Percentiles rank a stretch among this genome's conserved stretches.
These are phyloP conservation scores for Parietaria judaica DNA, from an alignment of 306 rosid species.

Conservation along the genomic window DNA sequence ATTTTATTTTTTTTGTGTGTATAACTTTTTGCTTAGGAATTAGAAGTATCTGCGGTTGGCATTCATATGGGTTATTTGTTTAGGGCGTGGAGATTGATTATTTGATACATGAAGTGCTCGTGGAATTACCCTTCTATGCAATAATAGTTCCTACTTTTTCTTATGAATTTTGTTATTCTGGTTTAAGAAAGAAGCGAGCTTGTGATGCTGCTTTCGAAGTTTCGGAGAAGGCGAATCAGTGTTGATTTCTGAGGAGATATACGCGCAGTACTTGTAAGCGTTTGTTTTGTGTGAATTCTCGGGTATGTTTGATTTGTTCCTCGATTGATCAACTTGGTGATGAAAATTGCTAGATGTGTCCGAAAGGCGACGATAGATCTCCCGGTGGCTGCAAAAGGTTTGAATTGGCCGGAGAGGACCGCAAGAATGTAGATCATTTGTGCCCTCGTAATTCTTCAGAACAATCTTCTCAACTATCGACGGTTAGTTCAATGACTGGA, in stretches of 20 bases:
- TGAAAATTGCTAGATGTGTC: conserved; percentile 72
- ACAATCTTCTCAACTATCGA: conserved; percentile 39
- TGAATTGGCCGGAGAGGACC: conserved; percentile 33
- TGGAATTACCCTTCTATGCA: too few relatives aligned
- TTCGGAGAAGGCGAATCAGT: conserved; percentile 3
- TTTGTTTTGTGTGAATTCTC: conserved; percentile 51
- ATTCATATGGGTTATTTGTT: too few relatives aligned
- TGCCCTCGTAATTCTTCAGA: conserved; percentile 30
- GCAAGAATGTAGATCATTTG: conserved; percentile 32
- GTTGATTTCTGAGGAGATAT: conserved; percentile 22
- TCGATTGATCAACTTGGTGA: conserved; percentile 41
- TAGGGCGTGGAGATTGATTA: too few relatives aligned
- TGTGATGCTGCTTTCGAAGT: conserved; percentile 1
- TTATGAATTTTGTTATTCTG: background rate
- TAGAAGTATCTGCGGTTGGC: too few relatives aligned
- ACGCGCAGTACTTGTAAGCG: conserved; percentile 18
- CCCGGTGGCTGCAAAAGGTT: conserved; percentile 43
- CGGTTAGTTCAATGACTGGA: conserved; percentile 44
- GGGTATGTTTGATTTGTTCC: conserved; percentile 25
- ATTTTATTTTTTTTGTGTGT: too few relatives aligned
- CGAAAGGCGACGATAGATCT: conserved; percentile 36
- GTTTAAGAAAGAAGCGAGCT: conserved; percentile 10
- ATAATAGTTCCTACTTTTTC: background rate
- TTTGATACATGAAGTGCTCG: too few relatives aligned
- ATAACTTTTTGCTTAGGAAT: too few relatives aligned